Evolutionary conservation across 768 basidiomycete species (phyloP).

Genomic region (Mycena vulgaris): DNA sequence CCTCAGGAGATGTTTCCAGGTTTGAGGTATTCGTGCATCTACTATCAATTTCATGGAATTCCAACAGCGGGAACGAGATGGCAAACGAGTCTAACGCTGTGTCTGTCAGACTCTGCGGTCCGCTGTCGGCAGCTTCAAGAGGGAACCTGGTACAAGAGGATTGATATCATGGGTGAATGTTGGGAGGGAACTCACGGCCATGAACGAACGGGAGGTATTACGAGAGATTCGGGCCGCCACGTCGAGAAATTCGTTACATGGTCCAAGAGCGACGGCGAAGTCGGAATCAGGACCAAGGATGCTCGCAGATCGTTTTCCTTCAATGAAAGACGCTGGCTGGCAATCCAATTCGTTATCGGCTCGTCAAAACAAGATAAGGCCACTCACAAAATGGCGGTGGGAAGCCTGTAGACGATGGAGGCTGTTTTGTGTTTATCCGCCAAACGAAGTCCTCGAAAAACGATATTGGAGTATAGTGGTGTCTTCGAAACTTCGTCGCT

Average conservation of each 20-base stretch:
- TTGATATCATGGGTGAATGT: not conserved
- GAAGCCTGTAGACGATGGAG: slow-evolving; percentile 18
- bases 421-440: slow-evolving; percentile 22
- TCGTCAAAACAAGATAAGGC: not conserved
- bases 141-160: slow-evolving; percentile 16
- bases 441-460: slow-evolving; percentile 28
- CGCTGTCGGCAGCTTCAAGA: slow-evolving; percentile 9
- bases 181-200: slow-evolving; percentile 31
- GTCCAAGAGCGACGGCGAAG: slow-evolving; percentile 30
- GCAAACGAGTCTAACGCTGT: slow-evolving; percentile 29
- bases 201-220: slow-evolving; percentile 20
- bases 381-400: slow-evolving; percentile 26
- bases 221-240: slow-evolving; percentile 30
- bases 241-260: slow-evolving; percentile 28
- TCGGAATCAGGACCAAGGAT: slow-evolving; percentile 35
- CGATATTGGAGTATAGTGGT: slow-evolving; percentile 34
- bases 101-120: slow-evolving; percentile 21
- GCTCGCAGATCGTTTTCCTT: slow-evolving; percentile 30
- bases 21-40: slow-evolving; percentile 24
- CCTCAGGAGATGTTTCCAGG: too few relatives aligned
- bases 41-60: slow-evolving; percentile 30
- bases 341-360: not conserved
- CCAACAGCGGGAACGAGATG: slow-evolving; percentile 33
- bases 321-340: slow-evolving; percentile 12
- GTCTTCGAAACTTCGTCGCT: slow-evolving; percentile 7